Evolutionary conservation across 495 filamentous ascomycete genomes (phyloP).

Genomic region (Xylaria curta): DNA sequence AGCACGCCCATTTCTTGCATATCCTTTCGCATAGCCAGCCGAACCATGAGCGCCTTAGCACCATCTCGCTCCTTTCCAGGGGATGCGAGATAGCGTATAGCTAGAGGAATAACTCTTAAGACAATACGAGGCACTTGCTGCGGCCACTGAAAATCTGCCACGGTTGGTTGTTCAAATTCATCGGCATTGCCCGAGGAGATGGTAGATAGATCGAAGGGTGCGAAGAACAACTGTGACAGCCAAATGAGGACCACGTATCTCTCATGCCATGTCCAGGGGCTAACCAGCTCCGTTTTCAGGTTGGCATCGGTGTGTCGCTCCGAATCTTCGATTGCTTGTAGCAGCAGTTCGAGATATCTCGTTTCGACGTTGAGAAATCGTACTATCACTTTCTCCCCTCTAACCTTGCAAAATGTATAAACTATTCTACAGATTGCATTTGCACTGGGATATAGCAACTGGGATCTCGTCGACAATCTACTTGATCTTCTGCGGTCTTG

Average conservation of each 20-base stretch:
- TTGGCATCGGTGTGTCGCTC: constrained; percentile 34
- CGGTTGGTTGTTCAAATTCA: constrained; percentile 40
- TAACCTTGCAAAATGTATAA: constrained; percentile 92
- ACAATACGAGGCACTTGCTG: constrained; percentile 70
- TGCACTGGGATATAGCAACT: constrained; percentile 63
- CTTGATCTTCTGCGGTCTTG: constrained; percentile 46
- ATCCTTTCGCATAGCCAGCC: constrained; percentile 81
- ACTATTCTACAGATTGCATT: constrained; percentile 77
- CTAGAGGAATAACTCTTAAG: constrained; percentile 71
- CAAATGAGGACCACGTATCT: constrained; percentile 87
- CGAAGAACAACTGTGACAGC: constrained; percentile 91
- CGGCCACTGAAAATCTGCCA: constrained; percentile 55
- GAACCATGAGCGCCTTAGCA: constrained; percentile 78
- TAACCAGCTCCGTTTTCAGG: constrained; percentile 27
- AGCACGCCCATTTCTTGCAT: constrained; percentile 82
- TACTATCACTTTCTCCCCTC: constrained; percentile 89
- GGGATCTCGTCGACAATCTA: constrained; percentile 42
- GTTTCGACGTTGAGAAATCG: constrained; percentile 90
- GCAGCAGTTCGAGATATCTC: constrained; percentile 76
- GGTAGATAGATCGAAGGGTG: constrained; percentile 86
- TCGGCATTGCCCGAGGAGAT: constrained; percentile 69
- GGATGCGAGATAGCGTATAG: constrained; percentile 69
- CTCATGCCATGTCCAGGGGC: constrained; percentile 78
- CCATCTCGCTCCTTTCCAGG: constrained; percentile 89
- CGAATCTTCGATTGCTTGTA: constrained; percentile 66